A percentile compares a stretch with the other conserved stretches of the same genome.
phyloP scores from a whole-genome alignment of 441 rosid genomes.

The California macrophylla region DNA sequence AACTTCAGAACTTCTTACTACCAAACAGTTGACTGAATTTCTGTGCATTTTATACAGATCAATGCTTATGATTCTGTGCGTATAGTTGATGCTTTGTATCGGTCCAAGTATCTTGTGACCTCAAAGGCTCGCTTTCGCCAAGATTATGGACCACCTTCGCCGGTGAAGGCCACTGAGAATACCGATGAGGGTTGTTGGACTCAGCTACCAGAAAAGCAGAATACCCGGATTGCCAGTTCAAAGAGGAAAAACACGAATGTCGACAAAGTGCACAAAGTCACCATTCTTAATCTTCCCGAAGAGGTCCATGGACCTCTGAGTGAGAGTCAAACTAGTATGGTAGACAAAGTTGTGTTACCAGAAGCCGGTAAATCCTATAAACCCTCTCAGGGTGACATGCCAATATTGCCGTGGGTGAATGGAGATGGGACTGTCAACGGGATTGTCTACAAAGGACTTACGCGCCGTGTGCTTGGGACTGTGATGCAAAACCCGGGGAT shows the following conservation, averaged over 20 bases:
- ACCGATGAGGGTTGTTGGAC: constrained; percentile 19
- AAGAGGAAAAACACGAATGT: constrained; percentile 21
- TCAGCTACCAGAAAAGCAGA: constrained; percentile 24
- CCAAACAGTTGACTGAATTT: constrained; percentile 11
- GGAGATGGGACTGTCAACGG: constrained; percentile 73
- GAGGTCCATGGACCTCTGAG: constrained; percentile 25
- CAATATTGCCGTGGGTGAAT: constrained; percentile 86
- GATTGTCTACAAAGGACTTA: constrained; percentile 55
- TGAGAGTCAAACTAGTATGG: constrained; percentile 27
- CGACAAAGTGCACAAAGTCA: constrained; percentile 59
- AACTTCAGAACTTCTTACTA: neutral
- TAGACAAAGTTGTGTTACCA: constrained; percentile 17
- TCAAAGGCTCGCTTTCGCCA: constrained; percentile 30
- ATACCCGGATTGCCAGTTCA: constrained; percentile 22
- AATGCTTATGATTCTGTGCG: constrained; percentile 53
- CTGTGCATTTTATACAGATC: constrained; percentile 35
- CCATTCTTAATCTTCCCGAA: constrained; percentile 81
- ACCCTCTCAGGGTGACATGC: constrained; percentile 34
- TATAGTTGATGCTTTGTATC: constrained; percentile 67
- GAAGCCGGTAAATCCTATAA: constrained; percentile 24
- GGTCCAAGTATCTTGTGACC: constrained; percentile 69
- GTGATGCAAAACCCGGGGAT: constrained; percentile 91
- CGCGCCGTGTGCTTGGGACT: constrained; percentile 68
- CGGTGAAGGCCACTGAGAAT: constrained; percentile 26
- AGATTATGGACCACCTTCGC: constrained; percentile 25